phyloP scores from a whole-genome alignment of 306 rosid species.

The Sicyos baderoa region DNA sequence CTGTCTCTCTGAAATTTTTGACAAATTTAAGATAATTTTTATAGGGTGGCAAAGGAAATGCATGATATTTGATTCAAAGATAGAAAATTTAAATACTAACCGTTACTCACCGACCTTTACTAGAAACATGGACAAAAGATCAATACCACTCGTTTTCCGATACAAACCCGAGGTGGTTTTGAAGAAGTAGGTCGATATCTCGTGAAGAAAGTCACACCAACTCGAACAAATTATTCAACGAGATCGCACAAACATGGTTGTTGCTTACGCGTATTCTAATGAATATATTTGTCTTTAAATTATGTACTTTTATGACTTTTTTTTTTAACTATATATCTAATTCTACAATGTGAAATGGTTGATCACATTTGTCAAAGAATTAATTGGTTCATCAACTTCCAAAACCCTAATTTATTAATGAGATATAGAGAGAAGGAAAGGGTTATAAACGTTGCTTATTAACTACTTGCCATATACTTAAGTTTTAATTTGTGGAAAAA shows the following conservation, averaged over 20 bases:
- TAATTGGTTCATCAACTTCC: neutral
- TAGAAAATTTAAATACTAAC: neutral
- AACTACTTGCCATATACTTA: neutral
- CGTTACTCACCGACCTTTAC: constrained; percentile 1
- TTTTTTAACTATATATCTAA: too few relatives aligned
- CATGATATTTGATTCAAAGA: neutral
- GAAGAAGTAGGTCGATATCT: neutral
- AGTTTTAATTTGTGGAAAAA: neutral
- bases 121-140: neutral
- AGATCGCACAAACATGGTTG: too few relatives aligned
- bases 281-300: too few relatives aligned
- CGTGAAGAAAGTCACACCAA: neutral
- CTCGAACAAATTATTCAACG: too few relatives aligned
- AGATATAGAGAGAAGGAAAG: neutral
- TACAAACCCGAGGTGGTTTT: neutral
- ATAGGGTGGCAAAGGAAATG: neutral
- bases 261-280: too few relatives aligned
- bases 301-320: too few relatives aligned
- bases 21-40: neutral
- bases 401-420: neutral
- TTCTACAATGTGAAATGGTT: too few relatives aligned
- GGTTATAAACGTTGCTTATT: neutral
- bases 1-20: neutral
- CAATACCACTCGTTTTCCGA: neutral
- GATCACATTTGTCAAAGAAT: too few relatives aligned